Conservation (phyloP, 2,329 filamentous ascomycete species). For the Pyrenophora teres region DNA sequence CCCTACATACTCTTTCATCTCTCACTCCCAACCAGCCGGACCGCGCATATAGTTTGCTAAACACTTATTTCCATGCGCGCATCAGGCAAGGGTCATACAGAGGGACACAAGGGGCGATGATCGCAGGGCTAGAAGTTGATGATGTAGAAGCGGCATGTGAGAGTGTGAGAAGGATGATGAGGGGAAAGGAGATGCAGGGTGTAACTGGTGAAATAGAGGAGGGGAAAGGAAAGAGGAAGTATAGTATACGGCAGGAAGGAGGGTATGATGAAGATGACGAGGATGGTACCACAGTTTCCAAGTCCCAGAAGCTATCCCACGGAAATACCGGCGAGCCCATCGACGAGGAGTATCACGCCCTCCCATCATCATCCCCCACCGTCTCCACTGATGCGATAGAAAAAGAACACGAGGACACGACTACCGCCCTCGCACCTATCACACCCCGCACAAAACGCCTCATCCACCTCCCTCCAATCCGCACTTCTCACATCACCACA, state of each 20-base stretch:
- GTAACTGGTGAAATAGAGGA: not conserved
- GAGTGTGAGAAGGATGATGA: constrained; percentile 16
- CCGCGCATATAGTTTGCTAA: constrained; percentile 16
- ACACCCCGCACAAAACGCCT: constrained; percentile 2
- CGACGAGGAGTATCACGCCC: no score
- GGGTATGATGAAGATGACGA: not conserved
- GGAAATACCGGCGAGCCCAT: not conserved
- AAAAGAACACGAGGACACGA: not conserved
- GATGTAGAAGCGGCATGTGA: constrained; percentile 19
- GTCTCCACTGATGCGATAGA: not conserved
- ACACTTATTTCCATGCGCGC: constrained; percentile 17
- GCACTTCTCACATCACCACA: not conserved
- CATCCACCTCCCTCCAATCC: constrained; percentile 1
- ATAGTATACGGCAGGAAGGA: constrained; percentile 1
- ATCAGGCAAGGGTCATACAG: constrained; percentile 8
- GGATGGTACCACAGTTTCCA: not conserved
- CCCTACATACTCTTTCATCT: constrained; percentile 11
- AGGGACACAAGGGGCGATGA: not conserved
- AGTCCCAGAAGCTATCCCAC: not conserved
- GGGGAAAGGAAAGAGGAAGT: constrained; percentile 7
- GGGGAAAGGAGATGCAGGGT: constrained; percentile 5
- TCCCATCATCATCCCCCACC: no score
- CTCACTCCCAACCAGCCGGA: constrained; percentile 15
- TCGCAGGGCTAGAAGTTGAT: constrained; percentile 7
- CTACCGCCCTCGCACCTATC: not conserved